Evolutionary conservation across 768 basidiomycete species (phyloP).

Genomic region (Exsudoporus frostii): DNA sequence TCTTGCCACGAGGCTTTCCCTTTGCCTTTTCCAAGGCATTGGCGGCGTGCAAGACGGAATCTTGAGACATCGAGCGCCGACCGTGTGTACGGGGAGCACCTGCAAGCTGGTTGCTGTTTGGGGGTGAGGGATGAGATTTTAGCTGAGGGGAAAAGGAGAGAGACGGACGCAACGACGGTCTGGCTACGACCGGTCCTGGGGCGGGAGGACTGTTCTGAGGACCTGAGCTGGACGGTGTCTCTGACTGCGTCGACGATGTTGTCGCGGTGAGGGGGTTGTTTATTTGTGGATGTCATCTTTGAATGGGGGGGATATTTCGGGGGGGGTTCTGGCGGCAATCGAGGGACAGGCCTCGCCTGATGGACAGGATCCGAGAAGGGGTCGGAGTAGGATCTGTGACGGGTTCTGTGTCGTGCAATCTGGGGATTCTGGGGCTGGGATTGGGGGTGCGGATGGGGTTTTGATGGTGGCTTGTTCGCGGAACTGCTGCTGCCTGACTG

Average conservation of each 20-base stretch:
- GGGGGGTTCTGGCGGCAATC: conserved; percentile 40
- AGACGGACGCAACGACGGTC: conserved; percentile 38
- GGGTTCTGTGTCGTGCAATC: conserved; percentile 30
- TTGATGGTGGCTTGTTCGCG: conserved; percentile 30
- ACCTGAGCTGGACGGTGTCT: conserved; percentile 61
- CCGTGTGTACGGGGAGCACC: conserved; percentile 26
- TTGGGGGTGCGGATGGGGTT: conserved; percentile 5
- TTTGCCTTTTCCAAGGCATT: conserved; percentile 45
- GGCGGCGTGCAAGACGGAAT: conserved; percentile 40
- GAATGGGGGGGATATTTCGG: conserved; percentile 26
- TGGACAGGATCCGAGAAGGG: conserved; percentile 46
- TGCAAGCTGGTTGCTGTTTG: conserved; percentile 22
- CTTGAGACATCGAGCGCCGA: conserved; percentile 50
- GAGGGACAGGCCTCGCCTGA: conserved; percentile 33
- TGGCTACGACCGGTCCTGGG: conserved; percentile 55
- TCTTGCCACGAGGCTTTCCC: conserved; percentile 53
- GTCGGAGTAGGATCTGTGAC: conserved; percentile 48
- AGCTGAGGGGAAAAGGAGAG: conserved; percentile 2
- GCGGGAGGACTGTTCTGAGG: conserved; percentile 41
- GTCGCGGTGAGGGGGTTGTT: conserved; percentile 34
- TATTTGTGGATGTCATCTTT: conserved; percentile 28
- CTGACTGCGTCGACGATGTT: conserved; percentile 61
- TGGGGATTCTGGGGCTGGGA: conserved; percentile 21
- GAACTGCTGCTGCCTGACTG: conserved; percentile 9
- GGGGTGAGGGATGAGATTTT: conserved; percentile 18